These are phyloP conservation scores for Metschnikowia corniflorae DNA, from an alignment of 805 yeast genomes.

Conservation along the genomic window DNA sequence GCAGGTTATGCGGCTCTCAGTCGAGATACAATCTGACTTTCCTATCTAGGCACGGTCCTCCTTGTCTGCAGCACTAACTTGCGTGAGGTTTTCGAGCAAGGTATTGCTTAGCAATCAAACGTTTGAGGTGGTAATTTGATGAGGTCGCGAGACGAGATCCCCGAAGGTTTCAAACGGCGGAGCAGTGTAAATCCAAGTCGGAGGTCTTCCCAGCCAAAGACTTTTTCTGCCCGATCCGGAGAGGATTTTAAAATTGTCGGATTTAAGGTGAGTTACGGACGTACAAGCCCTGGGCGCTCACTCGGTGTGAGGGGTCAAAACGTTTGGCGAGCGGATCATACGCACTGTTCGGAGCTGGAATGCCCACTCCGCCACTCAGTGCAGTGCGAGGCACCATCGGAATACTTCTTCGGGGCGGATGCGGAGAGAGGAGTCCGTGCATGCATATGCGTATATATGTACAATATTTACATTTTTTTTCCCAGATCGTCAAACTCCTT, in stretches of 20 bases:
- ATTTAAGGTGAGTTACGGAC: too few relatives aligned
- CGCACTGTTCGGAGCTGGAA: not conserved
- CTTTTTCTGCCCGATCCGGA: too few relatives aligned
- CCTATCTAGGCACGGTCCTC: not conserved
- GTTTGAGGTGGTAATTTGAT: too few relatives aligned
- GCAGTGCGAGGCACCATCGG: not conserved
- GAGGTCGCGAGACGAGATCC: too few relatives aligned
- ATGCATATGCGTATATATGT: not conserved
- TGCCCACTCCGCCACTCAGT: not conserved
- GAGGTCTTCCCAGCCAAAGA: too few relatives aligned
- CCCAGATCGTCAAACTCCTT: constrained; percentile 1
- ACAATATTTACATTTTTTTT: not conserved
- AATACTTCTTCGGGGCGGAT: constrained; percentile 3
- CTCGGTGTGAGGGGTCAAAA: not conserved
- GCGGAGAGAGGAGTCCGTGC: constrained; percentile 5
- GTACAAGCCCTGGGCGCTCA: too few relatives aligned
- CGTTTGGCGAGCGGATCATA: not conserved
- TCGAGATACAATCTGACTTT: not conserved
- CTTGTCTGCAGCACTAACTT: not conserved
- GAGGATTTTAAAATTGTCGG: too few relatives aligned
- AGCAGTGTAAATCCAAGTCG: too few relatives aligned
- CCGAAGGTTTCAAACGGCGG: too few relatives aligned
- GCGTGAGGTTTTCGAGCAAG: not conserved
- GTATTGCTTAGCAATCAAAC: too few relatives aligned
- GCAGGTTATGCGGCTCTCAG: not conserved